Percentiles rank a stretch among this genome's conserved stretches.
Conservation (phyloP, 2,329 filamentous ascomycete genomes). For the Tolypocladium pustulatum region DNA sequence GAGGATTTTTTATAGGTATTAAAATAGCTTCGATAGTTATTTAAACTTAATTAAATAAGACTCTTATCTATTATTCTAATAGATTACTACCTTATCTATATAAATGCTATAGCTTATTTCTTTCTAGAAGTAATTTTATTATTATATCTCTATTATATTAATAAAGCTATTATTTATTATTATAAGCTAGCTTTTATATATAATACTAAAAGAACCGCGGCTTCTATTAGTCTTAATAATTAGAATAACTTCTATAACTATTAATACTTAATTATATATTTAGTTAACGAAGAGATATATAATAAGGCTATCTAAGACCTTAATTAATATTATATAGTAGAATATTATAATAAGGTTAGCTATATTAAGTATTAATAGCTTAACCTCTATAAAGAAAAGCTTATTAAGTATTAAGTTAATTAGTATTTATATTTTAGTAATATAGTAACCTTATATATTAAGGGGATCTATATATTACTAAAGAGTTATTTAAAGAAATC, state of each 20-base stretch:
- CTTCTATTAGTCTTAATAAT: neutral
- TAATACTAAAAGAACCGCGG: too few relatives aligned
- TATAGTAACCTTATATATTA: constrained; percentile 6
- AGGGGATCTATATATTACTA: constrained; percentile 8
- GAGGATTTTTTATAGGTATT: constrained; percentile 10
- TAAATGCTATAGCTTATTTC: constrained; percentile 5
- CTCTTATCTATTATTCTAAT: constrained; percentile 8
- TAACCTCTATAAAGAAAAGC: constrained; percentile 10
- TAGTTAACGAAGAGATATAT: constrained; percentile 5
- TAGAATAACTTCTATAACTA: constrained; percentile 9
- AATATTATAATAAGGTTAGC: too few relatives aligned
- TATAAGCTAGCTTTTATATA: constrained; percentile 5
- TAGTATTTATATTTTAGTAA: constrained; percentile 8
- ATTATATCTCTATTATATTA: constrained; percentile 9
- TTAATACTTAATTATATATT: constrained; percentile 9
- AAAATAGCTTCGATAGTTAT: neutral
- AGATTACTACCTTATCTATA: constrained; percentile 8
- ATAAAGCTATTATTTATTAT: constrained; percentile 8
- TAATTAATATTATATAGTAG: too few relatives aligned
- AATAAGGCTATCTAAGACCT: constrained; percentile 3
- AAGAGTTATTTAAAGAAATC: constrained; percentile 7
- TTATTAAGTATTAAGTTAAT: constrained; percentile 12
- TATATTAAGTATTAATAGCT: constrained; percentile 4
- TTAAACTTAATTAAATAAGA: neutral
- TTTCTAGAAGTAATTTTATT: constrained; percentile 5